Conservation (phyloP, 2,329 filamentous ascomycete genomes). For the Tolypocladium amazonense region DNA sequence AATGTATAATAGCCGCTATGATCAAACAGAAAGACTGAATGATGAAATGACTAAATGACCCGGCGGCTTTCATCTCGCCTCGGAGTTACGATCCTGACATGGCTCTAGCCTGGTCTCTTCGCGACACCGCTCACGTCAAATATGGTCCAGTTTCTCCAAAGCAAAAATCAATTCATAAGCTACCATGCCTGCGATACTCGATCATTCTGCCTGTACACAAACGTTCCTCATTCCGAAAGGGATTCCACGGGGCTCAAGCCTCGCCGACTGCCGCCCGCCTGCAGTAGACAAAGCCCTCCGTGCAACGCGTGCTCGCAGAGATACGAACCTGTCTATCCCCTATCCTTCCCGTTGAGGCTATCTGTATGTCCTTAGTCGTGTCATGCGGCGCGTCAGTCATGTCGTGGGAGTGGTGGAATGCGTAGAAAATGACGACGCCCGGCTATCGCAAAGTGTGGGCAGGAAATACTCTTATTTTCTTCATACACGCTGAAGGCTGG, state of each 20-base stretch:
- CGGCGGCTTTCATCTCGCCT: not conserved
- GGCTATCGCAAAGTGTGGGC: not conserved
- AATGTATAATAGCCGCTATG: not conserved
- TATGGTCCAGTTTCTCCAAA: not conserved
- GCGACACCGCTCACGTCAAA: not conserved
- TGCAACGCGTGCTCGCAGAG: not conserved
- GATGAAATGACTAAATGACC: not conserved
- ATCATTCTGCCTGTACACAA: not conserved
- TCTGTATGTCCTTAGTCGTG: constrained; percentile 8
- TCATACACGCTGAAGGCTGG: not conserved
- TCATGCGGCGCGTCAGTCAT: constrained; percentile 12
- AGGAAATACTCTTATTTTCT: constrained; percentile 1
- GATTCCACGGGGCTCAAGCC: not conserved
- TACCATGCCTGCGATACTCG: not conserved
- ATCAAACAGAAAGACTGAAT: not conserved
- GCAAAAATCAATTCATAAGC: not conserved
- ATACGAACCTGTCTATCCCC: constrained; percentile 13
- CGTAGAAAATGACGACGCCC: constrained; percentile 1
- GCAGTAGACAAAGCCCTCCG: not conserved
- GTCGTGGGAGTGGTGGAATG: constrained; percentile 5
- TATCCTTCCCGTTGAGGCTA: constrained; percentile 7
- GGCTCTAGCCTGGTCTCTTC: not conserved
- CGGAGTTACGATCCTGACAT: not conserved
- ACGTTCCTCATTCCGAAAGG: not conserved
- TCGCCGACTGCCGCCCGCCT: not conserved